Conservation (phyloP, 352 stramenopile genomes). For the Phytophthora pluvialis region DNA sequence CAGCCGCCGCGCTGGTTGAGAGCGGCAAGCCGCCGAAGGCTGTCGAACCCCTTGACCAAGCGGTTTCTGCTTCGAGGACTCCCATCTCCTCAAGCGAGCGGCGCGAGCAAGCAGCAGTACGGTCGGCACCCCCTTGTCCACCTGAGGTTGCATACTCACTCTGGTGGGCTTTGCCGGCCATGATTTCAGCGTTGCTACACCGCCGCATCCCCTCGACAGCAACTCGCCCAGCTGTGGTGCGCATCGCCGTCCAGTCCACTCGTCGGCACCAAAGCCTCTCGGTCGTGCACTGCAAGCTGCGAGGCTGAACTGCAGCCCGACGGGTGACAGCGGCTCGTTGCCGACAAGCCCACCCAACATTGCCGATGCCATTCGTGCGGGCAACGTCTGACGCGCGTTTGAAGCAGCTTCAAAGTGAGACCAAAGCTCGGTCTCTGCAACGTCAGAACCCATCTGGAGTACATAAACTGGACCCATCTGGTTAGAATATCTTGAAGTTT, state of each 20-base stretch:
- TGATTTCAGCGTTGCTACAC: slow-evolving; percentile 28
- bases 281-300: slow-evolving; percentile 6
- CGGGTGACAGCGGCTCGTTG: slow-evolving; percentile 25
- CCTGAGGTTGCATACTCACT: slow-evolving; percentile 38
- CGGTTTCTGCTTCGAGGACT: slow-evolving; percentile 16
- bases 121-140: neutral
- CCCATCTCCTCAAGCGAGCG: slow-evolving; percentile 21
- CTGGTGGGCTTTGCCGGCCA: slow-evolving; percentile 12
- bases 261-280: slow-evolving; percentile 9
- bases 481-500: slow-evolving; percentile 28
- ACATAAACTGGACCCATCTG: slow-evolving; percentile 28
- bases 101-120: slow-evolving; percentile 17
- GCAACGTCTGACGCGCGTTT: slow-evolving; percentile 12
- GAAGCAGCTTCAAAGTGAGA: slow-evolving; percentile 19
- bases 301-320: slow-evolving; percentile 5
- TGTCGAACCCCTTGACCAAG: slow-evolving; percentile 21
- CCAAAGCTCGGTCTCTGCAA: slow-evolving; percentile 1
- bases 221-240: slow-evolving; percentile 5
- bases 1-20: neutral
- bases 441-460: slow-evolving; percentile 13
- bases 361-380: neutral
- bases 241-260: slow-evolving; percentile 6
- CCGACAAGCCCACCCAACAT: slow-evolving; percentile 13
- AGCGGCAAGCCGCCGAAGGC: neutral
- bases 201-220: slow-evolving; percentile 24